Evolutionary conservation across 2,329 filamentous ascomycete species (phyloP), one percentile per base, ranked within the genome.

Genomic region (Ceratocystiopsis brevicomis): DNA sequence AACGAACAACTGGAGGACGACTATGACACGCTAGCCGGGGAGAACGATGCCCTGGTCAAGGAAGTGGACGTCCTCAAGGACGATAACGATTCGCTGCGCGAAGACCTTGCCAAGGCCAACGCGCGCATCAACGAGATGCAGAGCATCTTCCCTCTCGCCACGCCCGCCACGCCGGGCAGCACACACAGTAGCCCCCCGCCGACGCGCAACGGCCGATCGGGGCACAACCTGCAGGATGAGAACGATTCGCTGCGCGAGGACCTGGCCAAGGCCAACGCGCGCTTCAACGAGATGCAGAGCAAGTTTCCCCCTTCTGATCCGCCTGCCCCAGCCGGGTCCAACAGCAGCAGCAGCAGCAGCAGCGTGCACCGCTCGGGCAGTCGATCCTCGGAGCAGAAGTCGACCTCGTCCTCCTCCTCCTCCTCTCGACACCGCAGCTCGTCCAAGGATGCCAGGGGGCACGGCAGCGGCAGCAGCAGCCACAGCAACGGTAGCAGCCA

Each of bases 1-100:
- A 52, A 51, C 37, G 48, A 55, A 42, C 33, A 52, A 44, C 50
- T 57, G 36, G 42, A 50, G 39, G 50, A 56, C 44, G 51, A 51
- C 19, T 44, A 49, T 6, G 34, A 44, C n/a, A 47, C 54, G 42
- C 17, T 39, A 42, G 48, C 49, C 21, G 25, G 25, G 25, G 40
- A 46, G 39, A 53, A 52, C 37, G 53, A 54, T 44, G 36, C 37
- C 9, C 44, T 50, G 13, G 41, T 38, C 43, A 48, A 50, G 42
- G 49, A 53, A 13, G 21, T 49, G 34, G 43, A 44, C 8, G 42
- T 49, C 38, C 21, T 38, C 44, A 56, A 54, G 42, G 48, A 50
- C 21, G 40, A 46, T 39, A 53, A 52, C 38, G 53, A 54, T 44
- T 33, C 39, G 11, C 44, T 50, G 13, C 42, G 39, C 43, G 48